Evolutionary conservation across 192 early-diverging fungal genomes (phyloP).

Genomic region (Umbelopsis sp.): DNA sequence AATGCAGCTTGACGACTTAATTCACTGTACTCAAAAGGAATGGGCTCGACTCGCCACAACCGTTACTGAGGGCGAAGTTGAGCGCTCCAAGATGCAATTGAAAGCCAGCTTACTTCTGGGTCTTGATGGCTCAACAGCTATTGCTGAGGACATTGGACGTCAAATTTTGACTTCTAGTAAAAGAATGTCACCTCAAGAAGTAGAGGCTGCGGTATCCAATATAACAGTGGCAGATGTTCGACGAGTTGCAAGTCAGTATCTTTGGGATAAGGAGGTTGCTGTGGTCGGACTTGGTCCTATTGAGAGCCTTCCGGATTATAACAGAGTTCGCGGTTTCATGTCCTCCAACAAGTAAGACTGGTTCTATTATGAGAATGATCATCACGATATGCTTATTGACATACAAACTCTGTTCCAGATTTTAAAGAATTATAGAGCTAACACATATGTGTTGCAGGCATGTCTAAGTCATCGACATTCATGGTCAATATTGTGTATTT

Average conservation of each 20-base stretch:
- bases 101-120: conserved; percentile 89
- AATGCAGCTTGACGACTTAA: conserved; percentile 82
- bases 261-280: conserved; percentile 89
- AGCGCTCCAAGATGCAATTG: conserved; percentile 98
- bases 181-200: conserved; percentile 85
- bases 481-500: no score
- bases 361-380: background rate
- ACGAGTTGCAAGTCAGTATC: conserved; percentile 84
- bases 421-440: background rate
- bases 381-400: background rate
- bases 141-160: conserved; percentile 96
- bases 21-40: conserved; percentile 91
- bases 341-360: conserved; percentile 65
- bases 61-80: conserved; percentile 89
- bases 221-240: conserved; percentile 85
- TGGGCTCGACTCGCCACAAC: conserved; percentile 90
- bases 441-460: no score
- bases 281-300: conserved; percentile 84
- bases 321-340: conserved; percentile 87
- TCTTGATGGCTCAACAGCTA: conserved; percentile 92
- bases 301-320: conserved; percentile 93
- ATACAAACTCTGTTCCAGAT: background rate
- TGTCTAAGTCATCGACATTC: no score
- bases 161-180: conserved; percentile 93
- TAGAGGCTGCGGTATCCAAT: conserved; percentile 84